Evolutionary conservation across 768 basidiomycete genomes (phyloP).

Genomic region (Leccinum imitatum): DNA sequence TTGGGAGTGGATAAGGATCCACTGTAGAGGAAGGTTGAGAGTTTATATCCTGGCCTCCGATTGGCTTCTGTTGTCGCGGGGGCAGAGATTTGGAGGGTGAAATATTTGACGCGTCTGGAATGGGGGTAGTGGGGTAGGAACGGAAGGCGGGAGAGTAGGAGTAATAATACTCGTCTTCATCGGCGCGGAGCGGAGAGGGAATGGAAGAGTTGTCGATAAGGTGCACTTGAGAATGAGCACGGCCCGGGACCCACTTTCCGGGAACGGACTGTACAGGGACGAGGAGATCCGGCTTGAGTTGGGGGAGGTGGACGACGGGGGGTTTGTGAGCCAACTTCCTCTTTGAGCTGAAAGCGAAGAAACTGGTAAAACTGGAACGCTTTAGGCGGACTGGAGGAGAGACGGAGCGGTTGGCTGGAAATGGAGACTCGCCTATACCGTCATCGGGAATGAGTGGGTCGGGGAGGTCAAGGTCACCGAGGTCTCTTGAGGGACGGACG

Average conservation of each 20-base stretch:
- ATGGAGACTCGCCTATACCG: conserved; percentile 68
- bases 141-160: conserved; percentile 41
- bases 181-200: conserved; percentile 4
- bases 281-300: conserved; percentile 11
- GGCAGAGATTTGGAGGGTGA: conserved; percentile 18
- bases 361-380: conserved; percentile 42
- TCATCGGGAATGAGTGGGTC: conserved; percentile 54
- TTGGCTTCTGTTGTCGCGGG: conserved; percentile 16
- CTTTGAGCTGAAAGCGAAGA: conserved; percentile 32
- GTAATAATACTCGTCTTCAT: conserved; percentile 50
- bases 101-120: conserved; percentile 10
- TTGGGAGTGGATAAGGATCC: conserved; percentile 58
- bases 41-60: conserved; percentile 11
- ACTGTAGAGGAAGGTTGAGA: conserved; percentile 18
- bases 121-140: conserved; percentile 14
- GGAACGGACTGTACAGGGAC: neutral
- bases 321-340: conserved; percentile 21
- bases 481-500: conserved; percentile 23
- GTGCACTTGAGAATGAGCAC: no score
- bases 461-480: no score
- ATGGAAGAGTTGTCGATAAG: no score
- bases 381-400: conserved; percentile 25
- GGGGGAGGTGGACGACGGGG: conserved; percentile 18
- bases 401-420: conserved; percentile 23
- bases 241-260: no score